Conservation (phyloP, 768 basidiomycete species). For the Naganishia kalamii region DNA sequence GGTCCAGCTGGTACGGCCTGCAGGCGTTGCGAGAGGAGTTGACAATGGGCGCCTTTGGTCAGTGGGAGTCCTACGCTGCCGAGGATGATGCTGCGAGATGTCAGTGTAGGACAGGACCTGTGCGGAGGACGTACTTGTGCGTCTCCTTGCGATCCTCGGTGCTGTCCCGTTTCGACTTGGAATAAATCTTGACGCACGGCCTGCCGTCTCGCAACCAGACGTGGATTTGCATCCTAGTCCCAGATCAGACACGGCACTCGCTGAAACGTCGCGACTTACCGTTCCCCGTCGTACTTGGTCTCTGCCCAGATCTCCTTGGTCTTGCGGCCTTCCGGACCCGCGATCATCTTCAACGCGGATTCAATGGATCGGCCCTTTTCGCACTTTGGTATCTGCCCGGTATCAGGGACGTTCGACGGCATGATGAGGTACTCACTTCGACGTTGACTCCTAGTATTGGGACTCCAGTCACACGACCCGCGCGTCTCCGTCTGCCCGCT, state of each 20-base stretch:
- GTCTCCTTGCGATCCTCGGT: conserved; percentile 68
- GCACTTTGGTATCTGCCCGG: conserved; percentile 70
- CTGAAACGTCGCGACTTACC: conserved; percentile 42
- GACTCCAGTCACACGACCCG: conserved; percentile 27
- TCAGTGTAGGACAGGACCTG: not conserved
- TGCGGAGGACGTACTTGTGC: conserved; percentile 48
- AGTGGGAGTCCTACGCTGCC: conserved; percentile 53
- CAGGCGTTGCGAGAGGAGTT: conserved; percentile 11
- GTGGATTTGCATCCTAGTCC: conserved; percentile 72
- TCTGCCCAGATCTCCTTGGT: conserved; percentile 66
- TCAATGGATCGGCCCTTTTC: conserved; percentile 61
- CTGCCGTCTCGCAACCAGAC: conserved; percentile 53
- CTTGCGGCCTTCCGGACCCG: conserved; percentile 24
- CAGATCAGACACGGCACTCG: not conserved
- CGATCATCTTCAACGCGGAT: conserved; percentile 54
- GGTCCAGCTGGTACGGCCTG: not conserved
- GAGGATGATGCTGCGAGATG: conserved; percentile 50
- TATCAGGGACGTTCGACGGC: not conserved
- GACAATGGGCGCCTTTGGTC: not conserved
- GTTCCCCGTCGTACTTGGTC: conserved; percentile 89
- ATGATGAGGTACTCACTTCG: conserved; percentile 50
- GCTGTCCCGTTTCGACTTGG: conserved; percentile 79
- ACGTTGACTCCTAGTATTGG: conserved; percentile 60
- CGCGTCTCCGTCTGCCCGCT: conserved; percentile 23
- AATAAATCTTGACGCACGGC: conserved; percentile 66